These are phyloP conservation scores for Cynanchum wilfordii DNA, from an alignment of 257 asterid genomes.

Conservation along the genomic window DNA sequence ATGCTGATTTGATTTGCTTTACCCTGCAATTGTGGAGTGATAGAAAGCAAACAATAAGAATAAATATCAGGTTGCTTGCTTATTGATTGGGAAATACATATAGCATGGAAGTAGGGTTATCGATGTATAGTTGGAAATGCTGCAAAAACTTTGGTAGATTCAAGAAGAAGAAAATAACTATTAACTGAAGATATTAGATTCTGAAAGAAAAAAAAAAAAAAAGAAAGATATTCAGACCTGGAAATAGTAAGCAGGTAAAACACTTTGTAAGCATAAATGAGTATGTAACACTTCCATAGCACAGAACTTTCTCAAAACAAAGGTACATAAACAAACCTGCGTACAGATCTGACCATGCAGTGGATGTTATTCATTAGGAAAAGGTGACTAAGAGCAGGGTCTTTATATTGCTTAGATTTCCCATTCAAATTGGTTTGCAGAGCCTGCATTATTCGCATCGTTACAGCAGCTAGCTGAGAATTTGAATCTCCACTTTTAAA, in stretches of 20 bases:
- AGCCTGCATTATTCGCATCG: conserved; percentile 99
- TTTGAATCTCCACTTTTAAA: conserved; percentile 69
- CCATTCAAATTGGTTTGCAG: conserved; percentile 96
- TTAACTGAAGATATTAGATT: neutral
- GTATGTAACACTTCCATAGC: too few relatives aligned
- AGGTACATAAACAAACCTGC: too few relatives aligned
- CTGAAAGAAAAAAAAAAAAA: too few relatives aligned
- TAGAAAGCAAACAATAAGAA: neutral
- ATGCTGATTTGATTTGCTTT: conserved; percentile 85
- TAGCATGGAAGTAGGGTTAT: neutral
- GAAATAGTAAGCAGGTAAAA: conserved; percentile 24
- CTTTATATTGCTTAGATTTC: conserved; percentile 94
- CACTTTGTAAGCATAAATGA: conserved; percentile 20
- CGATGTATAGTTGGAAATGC: neutral
- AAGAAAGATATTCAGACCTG: conserved; percentile 46
- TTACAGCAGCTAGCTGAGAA: conserved; percentile 90
- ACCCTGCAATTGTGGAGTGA: conserved; percentile 41
- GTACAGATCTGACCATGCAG: too few relatives aligned
- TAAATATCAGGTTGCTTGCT: neutral
- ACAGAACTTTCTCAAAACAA: too few relatives aligned
- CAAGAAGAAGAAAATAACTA: neutral
- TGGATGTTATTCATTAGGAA: too few relatives aligned
- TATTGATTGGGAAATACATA: neutral
- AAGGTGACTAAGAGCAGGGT: conserved; percentile 72
- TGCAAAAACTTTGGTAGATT: neutral